Evolutionary conservation across 1,139 yeast species (phyloP), one percentile per base, ranked within the genome.

Genomic region (Diutina ranongensis): DNA sequence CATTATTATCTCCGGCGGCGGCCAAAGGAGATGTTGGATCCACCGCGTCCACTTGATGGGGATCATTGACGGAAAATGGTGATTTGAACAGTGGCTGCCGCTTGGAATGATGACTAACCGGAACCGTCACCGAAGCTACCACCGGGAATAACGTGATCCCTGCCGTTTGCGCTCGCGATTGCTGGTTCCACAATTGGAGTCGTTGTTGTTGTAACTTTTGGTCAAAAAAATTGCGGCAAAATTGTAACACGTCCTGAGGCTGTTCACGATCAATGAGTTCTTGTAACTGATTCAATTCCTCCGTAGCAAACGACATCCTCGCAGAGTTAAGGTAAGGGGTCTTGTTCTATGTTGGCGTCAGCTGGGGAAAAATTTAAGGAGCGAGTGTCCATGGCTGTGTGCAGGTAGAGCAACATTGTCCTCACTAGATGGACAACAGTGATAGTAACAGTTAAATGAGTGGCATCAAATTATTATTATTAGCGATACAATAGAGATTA

Each of bases 171-270:
- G 80, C 80, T 52, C 72, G 68, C 27, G 68, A 59, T 54, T 72
- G 77, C 51, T 72, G 76, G 44, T 63, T 65, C 78, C 78, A 77
- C 48, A 75, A 64, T 44, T 71, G 71, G 36, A 67, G 58, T 58
- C 88, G 71, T 58, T 81, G 85, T 36, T 74, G 70, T 53, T 76
- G 81, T 50, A 83, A 65, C 52, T 80, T 76, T 45, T 70, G 60
- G 56, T 74, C 74, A 65, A 83, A 83, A 61, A 80, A 81, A 58
- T 79, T 75, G 50, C 85, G 83, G 56, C 89, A 80, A 62, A 83
- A 84, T 59, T 83, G 89, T 50, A 83, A 62, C 28, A 83, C 67
- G 57, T 83, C 89, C 18, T 67, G 61, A 2, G 94, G 94, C 54
- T 80, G 76, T 55, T 78, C 75, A 46, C 72, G 66, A 46, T 71